Base-by-base conservation (phyloP, 208 protist genomes). In the Leishmania major region DNA sequence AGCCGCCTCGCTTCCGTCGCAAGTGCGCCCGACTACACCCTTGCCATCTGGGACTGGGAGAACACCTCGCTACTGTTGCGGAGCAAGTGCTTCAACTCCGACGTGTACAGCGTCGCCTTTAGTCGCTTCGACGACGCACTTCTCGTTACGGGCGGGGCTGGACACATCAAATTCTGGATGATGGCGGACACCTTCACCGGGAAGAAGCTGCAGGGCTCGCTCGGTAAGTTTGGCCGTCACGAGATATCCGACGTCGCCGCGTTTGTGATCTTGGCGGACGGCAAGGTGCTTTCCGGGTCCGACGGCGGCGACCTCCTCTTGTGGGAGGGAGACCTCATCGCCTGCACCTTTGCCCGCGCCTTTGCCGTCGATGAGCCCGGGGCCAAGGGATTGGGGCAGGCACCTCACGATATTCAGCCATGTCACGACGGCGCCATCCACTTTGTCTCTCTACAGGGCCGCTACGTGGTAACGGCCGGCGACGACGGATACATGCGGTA, bases 151-250 rank as follows among this genome's bases (percentile, higher is more conserved):
- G 96, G 94, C 22, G 99, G 99, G 6, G 89, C 89, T 0, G 98
- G 98, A 0, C 99, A 99, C 87, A 98, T 99, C 75, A 99, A 99
- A 74, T 99, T 99, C 84, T 99, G 99, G 99, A 93, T 96, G 59
- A 99, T 99, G 98, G 98, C 99, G 0, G 84, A 95, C 43, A 99
- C 99, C 31, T 99, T 99, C 88, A 99, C 99, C 0, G 99, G 99
- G 0, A 91, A 99, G 77, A 99, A 99, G 84, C 92, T 99, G 28
- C 94, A 99, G 76, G 97, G 98, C 37, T 88, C 95, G 22, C 92
- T 99, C 69, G 99, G 99, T 40, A 99, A 99, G 89, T 99, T 99
- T 83, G 99, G 99, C 17, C 97, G 97, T 11, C 93, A 99, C 59
- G 98, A 99, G 77, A 98, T 99, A 35, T 97, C 96, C 43, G 98